Evolutionary conservation across 2,329 filamentous ascomycete genomes (phyloP).

Genomic region (Neofusicoccum kwambonambiense): DNA sequence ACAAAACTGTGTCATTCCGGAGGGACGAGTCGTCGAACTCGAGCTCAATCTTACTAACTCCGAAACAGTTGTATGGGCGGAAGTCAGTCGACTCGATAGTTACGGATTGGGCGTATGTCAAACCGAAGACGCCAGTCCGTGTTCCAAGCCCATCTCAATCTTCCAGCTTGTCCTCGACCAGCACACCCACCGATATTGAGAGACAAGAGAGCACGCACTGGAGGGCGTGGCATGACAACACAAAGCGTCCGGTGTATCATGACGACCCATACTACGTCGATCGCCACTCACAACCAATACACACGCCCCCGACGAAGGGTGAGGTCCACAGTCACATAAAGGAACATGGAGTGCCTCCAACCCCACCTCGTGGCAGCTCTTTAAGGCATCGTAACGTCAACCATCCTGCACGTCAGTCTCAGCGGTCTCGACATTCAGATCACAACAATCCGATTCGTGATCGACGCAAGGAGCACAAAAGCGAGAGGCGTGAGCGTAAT

Average conservation of each 20-base stretch:
- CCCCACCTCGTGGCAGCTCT: conserved; percentile 6
- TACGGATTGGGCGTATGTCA: conserved; percentile 32
- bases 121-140: not conserved
- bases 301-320: not conserved
- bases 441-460: not conserved
- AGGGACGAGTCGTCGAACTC: not conserved
- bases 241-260: not conserved
- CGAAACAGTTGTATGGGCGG: conserved; percentile 12
- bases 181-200: not conserved
- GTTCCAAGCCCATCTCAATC: conserved; percentile 3
- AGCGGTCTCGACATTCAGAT: not conserved
- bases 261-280: not conserved
- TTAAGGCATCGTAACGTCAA: conserved; percentile 5
- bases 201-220: conserved; percentile 13
- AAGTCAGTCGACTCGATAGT: conserved; percentile 23
- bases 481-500: not conserved
- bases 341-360: not conserved
- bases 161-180: not conserved
- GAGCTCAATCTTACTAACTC: conserved; percentile 17
- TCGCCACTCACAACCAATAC: not conserved
- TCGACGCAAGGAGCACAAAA: conserved; percentile 5
- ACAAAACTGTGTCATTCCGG: not conserved
- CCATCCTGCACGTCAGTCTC: conserved; percentile 20
- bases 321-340: conserved; percentile 9
- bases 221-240: conserved; percentile 14